A percentile compares a stretch with the other conserved stretches of the same genome.
These are phyloP conservation scores for Wakefieldia striispora DNA, from an alignment of 768 basidiomycete species.

Conservation along the genomic window DNA sequence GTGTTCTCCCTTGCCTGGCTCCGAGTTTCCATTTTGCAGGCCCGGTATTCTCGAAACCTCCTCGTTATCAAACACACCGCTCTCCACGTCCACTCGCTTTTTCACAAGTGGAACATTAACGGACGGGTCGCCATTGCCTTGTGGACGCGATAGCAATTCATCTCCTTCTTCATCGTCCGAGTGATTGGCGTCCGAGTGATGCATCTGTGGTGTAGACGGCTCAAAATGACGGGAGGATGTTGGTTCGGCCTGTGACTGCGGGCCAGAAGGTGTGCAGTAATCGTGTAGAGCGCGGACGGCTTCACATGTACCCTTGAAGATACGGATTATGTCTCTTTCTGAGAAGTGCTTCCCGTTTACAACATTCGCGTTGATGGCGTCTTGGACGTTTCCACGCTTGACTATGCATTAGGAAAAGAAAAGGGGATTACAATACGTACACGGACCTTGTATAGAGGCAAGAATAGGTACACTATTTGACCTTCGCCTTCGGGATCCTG, in stretches of 20 bases:
- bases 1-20: slow-evolving; percentile 46
- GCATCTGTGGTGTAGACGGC: slow-evolving; percentile 23
- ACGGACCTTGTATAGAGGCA: slow-evolving; percentile 84
- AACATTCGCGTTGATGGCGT: slow-evolving; percentile 84
- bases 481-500: slow-evolving; percentile 93
- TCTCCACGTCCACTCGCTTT: slow-evolving; percentile 49
- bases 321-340: slow-evolving; percentile 82
- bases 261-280: slow-evolving; percentile 54
- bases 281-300: slow-evolving; percentile 95
- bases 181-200: slow-evolving; percentile 27
- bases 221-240: slow-evolving; percentile 10
- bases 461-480: slow-evolving; percentile 93
- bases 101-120: slow-evolving; percentile 61
- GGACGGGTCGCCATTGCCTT: slow-evolving; percentile 53
- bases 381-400: slow-evolving; percentile 92
- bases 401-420: slow-evolving; percentile 1
- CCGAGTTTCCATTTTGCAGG: slow-evolving; percentile 35
- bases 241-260: slow-evolving; percentile 22
- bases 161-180: slow-evolving; percentile 62
- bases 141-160: slow-evolving; percentile 71
- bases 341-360: slow-evolving; percentile 81
- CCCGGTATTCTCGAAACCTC: slow-evolving; percentile 50
- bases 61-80: slow-evolving; percentile 75
- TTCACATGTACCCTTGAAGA: slow-evolving; percentile 93
- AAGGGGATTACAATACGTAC: background rate